Evolutionary conservation across 1,284 basidiomycete genomes (phyloP).

Genomic region (Bjerkandera adusta): DNA sequence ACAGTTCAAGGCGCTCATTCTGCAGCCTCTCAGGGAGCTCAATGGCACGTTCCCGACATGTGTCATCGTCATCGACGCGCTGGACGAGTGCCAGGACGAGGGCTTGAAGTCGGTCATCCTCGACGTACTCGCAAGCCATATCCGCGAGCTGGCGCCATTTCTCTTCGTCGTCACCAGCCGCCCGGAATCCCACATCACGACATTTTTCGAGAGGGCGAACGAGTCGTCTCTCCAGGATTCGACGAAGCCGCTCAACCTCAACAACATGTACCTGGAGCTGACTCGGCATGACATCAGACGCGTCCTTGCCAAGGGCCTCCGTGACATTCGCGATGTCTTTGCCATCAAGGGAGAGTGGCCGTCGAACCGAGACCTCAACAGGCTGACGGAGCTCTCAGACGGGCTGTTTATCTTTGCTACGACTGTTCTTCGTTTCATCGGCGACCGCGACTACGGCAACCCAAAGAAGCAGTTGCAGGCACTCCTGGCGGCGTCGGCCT

Average conservation of each 20-base stretch:
- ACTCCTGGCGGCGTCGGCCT: too few species aligned
- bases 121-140: background rate
- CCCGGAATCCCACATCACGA: conserved; percentile 7
- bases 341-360: background rate
- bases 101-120: conserved; percentile 6
- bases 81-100: conserved; percentile 1
- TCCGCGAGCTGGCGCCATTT: background rate
- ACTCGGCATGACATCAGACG: background rate
- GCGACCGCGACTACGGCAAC: background rate
- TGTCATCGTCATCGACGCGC: conserved; percentile 1
- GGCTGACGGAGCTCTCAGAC: background rate
- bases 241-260: background rate
- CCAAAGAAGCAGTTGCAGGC: background rate
- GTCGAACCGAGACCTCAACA: conserved; percentile 1
- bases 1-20: conserved; percentile 10
- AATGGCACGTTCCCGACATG: background rate
- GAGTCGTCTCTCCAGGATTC: background rate
- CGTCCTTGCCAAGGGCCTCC: background rate
- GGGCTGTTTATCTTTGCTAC: conserved; percentile 2
- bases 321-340: background rate
- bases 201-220: background rate
- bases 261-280: background rate
- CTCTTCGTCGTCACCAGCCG: background rate
- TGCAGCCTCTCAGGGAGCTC: conserved; percentile 7
- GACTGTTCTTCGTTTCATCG: conserved; percentile 11